Base-by-base conservation (phyloP, 257 asterid genomes). In the Mitragyna speciosa region DNA sequence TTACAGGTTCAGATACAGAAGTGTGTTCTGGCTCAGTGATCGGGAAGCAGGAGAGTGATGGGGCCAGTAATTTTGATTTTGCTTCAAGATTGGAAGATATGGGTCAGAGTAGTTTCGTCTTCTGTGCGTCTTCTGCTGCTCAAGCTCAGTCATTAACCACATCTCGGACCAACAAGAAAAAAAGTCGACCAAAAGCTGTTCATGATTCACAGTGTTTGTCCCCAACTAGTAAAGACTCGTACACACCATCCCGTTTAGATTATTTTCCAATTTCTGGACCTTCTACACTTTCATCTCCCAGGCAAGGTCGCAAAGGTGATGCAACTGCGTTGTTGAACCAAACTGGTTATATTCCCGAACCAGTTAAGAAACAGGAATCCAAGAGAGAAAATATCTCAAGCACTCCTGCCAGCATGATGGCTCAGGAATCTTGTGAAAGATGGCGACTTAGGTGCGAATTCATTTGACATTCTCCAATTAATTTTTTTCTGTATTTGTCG, bases 381-480 rank as follows among this genome's bases (percentile, higher is more conserved):
- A 89, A 85, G 78, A 80, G 77, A 77, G 91, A 84, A 81, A 64
- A 63, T 33, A 24, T 73, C 77, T 82, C 88, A 75, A 61, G 83
- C 52, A 81, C 86, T 73, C 81, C 88, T 81, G 87, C 87, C 71
- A 86, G 92, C 86, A 85, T 86, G 87, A 91, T 93, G 49, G 90
- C 93, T 77, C 95, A 91, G 83, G 97, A 96, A 90, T 85, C 93
- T 81, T 96, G 99, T 89, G 99, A 96, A 90, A 94, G 89, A 80
- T 96, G 96, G 97, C 91, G 97, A 77, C 84, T 94, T 73, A 93
- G 98, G 99, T 94, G 82, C 73, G 87, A 72, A 63, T 73, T 76
- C 78, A 64, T 65, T 52, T 41, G 30, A 45, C 11, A 70, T 54
- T 28, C 43, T 78, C 39, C 19, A 45, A 47, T 1, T 1, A 72